A percentile compares a stretch with the other conserved stretches of the same genome.
These are phyloP conservation scores for Leishmania gerbilli DNA, from an alignment of 208 protist genomes.

Conservation along the genomic window DNA sequence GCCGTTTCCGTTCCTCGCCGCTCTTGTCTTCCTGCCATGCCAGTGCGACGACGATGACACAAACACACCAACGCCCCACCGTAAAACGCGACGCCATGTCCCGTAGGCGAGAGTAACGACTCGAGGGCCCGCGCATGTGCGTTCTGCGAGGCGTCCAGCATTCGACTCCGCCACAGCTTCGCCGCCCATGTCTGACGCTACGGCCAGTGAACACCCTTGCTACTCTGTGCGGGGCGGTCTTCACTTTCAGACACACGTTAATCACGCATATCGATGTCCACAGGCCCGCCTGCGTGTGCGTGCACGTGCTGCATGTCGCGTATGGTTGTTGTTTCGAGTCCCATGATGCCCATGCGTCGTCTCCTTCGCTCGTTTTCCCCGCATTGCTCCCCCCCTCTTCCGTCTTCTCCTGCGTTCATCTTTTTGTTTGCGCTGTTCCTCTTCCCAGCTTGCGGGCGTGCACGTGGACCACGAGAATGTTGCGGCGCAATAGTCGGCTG, in stretches of 20 bases:
- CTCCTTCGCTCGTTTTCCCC: not conserved
- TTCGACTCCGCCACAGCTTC: not conserved
- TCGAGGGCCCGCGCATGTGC: not conserved
- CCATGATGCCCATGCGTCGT: not conserved
- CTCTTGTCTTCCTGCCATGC: not conserved
- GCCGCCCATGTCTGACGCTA: not conserved
- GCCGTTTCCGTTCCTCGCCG: no score
- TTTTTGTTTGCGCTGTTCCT: not conserved
- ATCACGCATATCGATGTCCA: not conserved
- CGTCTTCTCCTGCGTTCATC: not conserved
- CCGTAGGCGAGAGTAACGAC: not conserved
- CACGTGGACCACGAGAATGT: slow-evolving; percentile 29
- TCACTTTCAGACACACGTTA: not conserved
- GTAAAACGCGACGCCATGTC: not conserved
- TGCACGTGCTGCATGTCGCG: not conserved
- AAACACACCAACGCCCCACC: not conserved
- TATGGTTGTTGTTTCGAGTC: not conserved
- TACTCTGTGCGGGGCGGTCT: not conserved
- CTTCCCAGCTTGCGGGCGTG: slow-evolving; percentile 6
- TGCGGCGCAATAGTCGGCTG: slow-evolving; percentile 36
- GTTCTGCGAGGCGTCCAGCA: not conserved
- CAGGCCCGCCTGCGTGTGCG: not conserved
- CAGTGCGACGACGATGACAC: not conserved
- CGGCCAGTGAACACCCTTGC: not conserved
- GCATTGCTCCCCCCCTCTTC: not conserved